Evolutionary conservation across 305 asterid species (phyloP).

Genomic region (Euphrasia arctica): DNA sequence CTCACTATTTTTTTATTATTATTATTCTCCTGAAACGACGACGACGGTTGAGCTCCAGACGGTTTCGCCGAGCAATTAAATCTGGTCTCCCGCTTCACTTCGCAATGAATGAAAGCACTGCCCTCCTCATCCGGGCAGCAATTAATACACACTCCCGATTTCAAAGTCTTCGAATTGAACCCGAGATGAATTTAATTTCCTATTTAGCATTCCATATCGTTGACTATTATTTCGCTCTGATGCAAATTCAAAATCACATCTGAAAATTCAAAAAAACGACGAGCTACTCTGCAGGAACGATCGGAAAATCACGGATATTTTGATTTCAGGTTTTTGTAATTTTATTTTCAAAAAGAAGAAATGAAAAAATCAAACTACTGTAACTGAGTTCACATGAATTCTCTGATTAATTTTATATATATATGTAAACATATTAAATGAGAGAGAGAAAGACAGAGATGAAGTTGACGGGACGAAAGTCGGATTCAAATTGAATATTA

Average conservation of each 20-base stretch:
- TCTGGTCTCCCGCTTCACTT: neutral
- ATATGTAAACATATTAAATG: neutral
- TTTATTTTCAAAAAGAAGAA: neutral
- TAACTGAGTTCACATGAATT: slow-evolving; percentile 22
- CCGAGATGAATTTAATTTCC: neutral
- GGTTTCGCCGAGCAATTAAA: slow-evolving; percentile 13
- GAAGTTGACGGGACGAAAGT: slow-evolving; percentile 15
- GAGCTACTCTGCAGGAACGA: neutral
- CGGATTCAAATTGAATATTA: neutral
- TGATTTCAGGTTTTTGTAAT: slow-evolving; percentile 16
- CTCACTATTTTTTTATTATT: neutral
- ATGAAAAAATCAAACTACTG: neutral
- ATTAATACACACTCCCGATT: slow-evolving; percentile 26
- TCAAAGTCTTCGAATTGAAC: slow-evolving; percentile 1
- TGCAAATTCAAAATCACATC: slow-evolving; percentile 5
- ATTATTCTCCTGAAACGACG: slow-evolving; percentile 16
- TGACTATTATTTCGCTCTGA: slow-evolving; percentile 16
- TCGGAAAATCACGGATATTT: slow-evolving; percentile 18
- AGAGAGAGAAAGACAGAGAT: slow-evolving; percentile 19
- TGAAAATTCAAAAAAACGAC: slow-evolving; percentile 8
- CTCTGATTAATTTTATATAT: slow-evolving; percentile 1
- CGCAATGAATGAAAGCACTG: slow-evolving; percentile 35
- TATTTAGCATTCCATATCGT: neutral
- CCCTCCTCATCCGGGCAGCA: slow-evolving; percentile 61
- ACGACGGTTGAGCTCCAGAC: neutral